phyloP scores from a whole-genome alignment of 306 rosid genomes.

The Nissolia schottii region DNA sequence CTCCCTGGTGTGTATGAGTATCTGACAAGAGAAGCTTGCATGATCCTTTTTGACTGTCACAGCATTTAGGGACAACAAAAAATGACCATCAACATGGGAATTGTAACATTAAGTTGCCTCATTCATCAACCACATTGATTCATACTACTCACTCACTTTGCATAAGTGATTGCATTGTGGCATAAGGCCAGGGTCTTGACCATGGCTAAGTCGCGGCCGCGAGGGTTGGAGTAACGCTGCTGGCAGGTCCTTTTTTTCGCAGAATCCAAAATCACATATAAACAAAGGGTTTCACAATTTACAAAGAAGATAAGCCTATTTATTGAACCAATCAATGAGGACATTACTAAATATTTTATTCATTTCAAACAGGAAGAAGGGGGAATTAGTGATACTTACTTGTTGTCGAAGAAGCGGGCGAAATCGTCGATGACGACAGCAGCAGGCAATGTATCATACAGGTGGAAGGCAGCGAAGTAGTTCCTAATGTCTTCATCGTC shows the following conservation, averaged over 20 bases:
- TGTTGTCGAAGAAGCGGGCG: slow-evolving; percentile 67
- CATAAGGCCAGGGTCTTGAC: slow-evolving; percentile 81
- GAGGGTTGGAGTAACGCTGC: slow-evolving; percentile 56
- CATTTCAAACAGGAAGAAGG: neutral
- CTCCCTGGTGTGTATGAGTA: slow-evolving; percentile 77
- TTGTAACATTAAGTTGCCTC: neutral
- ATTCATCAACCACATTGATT: neutral
- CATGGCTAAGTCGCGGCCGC: slow-evolving; percentile 86
- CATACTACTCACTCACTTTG: slow-evolving; percentile 76
- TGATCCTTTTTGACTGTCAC: slow-evolving; percentile 50
- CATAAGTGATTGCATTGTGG: slow-evolving; percentile 62
- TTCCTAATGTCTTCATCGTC: slow-evolving; percentile 73
- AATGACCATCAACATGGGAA: neutral
- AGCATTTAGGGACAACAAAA: slow-evolving; percentile 7
- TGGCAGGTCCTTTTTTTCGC: slow-evolving; percentile 69
- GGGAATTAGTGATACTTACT: slow-evolving; percentile 40
- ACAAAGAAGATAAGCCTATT: too few species aligned
- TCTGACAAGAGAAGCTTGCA: slow-evolving; percentile 83
- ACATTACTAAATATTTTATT: too few species aligned
- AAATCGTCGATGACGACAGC: slow-evolving; percentile 78
- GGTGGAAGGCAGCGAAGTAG: slow-evolving; percentile 87
- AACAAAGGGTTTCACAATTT: too few species aligned
- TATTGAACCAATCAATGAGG: too few species aligned
- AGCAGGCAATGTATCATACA: slow-evolving; percentile 55
- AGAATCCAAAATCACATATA: neutral